A percentile compares a stretch with the other conserved stretches of the same genome.
phyloP scores from a whole-genome alignment of 2,329 filamentous ascomycete species.

The Didymellaceae sp. region DNA sequence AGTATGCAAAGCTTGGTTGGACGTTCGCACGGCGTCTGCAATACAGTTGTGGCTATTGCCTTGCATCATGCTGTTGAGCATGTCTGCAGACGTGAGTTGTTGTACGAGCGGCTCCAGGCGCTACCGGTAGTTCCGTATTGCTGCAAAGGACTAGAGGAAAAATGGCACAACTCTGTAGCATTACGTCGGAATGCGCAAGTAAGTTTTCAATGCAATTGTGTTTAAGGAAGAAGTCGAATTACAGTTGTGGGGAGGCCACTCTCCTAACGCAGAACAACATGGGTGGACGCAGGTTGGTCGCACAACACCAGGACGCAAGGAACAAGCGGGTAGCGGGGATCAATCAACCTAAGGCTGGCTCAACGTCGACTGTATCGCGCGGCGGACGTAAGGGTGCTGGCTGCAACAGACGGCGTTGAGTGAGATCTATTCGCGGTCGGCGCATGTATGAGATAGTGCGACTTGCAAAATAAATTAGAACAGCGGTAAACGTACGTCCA shows the following conservation, averaged over 20 bases:
- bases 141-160: too few relatives aligned
- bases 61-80: conserved; percentile 17
- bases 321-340: conserved; percentile 8
- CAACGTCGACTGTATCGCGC: conserved; percentile 6
- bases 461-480: conserved; percentile 2
- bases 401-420: neutral
- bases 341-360: conserved; percentile 9
- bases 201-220: too few relatives aligned
- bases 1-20: conserved; percentile 12
- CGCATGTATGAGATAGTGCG: neutral
- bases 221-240: neutral
- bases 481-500: conserved; percentile 6
- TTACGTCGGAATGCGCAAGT: too few relatives aligned
- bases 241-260: conserved; percentile 3
- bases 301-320: conserved; percentile 11
- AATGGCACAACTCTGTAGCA: too few relatives aligned
- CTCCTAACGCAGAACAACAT: neutral
- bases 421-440: neutral
- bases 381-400: conserved; percentile 2
- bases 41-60: neutral
- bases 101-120: conserved; percentile 6
- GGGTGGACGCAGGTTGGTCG: conserved; percentile 11
- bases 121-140: too few relatives aligned
- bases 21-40: conserved; percentile 13
- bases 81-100: neutral